These are phyloP conservation scores for Ophiosphaerella herpotricha DNA, from an alignment of 2,329 filamentous ascomycete genomes.

Conservation along the genomic window DNA sequence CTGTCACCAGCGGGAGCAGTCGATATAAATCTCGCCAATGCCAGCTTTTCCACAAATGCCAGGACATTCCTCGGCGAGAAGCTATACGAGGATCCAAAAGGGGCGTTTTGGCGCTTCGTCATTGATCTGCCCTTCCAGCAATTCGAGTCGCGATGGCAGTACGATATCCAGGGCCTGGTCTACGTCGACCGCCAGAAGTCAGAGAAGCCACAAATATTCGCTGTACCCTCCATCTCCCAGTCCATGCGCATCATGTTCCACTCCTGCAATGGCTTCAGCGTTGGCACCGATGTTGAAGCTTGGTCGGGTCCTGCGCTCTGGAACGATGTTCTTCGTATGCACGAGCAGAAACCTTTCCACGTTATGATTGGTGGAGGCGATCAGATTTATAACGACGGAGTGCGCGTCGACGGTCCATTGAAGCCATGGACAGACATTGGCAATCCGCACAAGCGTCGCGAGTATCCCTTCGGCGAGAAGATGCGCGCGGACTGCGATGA, in stretches of 20 bases:
- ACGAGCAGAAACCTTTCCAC: conserved; percentile 64
- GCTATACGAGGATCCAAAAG: conserved; percentile 63
- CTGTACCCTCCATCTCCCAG: conserved; percentile 62
- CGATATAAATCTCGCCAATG: conserved; percentile 27
- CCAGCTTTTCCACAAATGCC: conserved; percentile 28
- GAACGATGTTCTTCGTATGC: conserved; percentile 67
- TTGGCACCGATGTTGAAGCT: conserved; percentile 66
- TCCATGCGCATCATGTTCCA: conserved; percentile 74
- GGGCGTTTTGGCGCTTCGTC: conserved; percentile 64
- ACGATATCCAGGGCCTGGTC: conserved; percentile 69
- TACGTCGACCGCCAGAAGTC: conserved; percentile 57
- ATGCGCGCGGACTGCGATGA: conserved; percentile 64
- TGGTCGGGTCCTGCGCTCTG: conserved; percentile 67
- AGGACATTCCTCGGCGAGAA: conserved; percentile 55
- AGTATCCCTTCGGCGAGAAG: conserved; percentile 68
- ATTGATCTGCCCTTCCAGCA: conserved; percentile 67
- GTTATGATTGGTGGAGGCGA: conserved; percentile 88
- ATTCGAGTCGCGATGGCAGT: conserved; percentile 79
- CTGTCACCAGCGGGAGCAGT: conserved; percentile 57
- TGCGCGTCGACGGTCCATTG: conserved; percentile 82
- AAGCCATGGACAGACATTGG: conserved; percentile 65
- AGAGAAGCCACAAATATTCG: conserved; percentile 51
- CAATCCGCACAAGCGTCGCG: conserved; percentile 64
- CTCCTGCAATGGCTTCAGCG: conserved; percentile 71
- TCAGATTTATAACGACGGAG: conserved; percentile 78